phyloP scores from a whole-genome alignment of 2,329 filamentous ascomycete genomes.

The Penicillium sp. region DNA sequence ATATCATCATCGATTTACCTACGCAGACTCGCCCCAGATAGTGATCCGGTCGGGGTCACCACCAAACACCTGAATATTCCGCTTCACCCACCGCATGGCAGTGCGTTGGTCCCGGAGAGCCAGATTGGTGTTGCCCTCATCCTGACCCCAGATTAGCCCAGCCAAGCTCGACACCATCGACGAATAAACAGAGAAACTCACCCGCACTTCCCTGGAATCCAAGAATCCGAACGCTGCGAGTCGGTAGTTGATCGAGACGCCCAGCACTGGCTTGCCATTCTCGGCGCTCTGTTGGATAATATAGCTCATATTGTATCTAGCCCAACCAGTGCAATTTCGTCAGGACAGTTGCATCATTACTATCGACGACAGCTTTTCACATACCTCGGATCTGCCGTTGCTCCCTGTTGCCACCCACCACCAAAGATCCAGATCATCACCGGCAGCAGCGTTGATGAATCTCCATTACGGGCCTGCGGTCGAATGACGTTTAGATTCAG shows the following conservation, averaged over 20 bases:
- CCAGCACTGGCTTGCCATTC: conserved; percentile 29
- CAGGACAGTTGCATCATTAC: background rate
- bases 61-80: conserved; percentile 36
- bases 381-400: conserved; percentile 33
- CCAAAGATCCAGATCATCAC: conserved; percentile 35
- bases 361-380: background rate
- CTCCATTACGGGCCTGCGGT: conserved; percentile 7
- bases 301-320: conserved; percentile 36
- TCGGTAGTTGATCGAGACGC: conserved; percentile 34
- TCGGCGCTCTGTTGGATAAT: conserved; percentile 28
- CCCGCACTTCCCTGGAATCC: conserved; percentile 32
- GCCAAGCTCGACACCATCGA: background rate
- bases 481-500: conserved; percentile 30
- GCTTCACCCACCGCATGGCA: conserved; percentile 38
- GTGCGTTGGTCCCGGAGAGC: conserved; percentile 35
- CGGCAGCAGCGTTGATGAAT: conserved; percentile 17
- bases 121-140: conserved; percentile 30
- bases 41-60: conserved; percentile 33
- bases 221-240: conserved; percentile 33
- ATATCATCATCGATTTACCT: conserved; percentile 5
- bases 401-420: conserved; percentile 32
- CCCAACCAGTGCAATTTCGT: background rate
- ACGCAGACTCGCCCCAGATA: conserved; percentile 40
- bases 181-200: conserved; percentile 3
- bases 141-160: conserved; percentile 11